phyloP scores from a whole-genome alignment of 257 asterid genomes.

The Eustoma russellianum region DNA sequence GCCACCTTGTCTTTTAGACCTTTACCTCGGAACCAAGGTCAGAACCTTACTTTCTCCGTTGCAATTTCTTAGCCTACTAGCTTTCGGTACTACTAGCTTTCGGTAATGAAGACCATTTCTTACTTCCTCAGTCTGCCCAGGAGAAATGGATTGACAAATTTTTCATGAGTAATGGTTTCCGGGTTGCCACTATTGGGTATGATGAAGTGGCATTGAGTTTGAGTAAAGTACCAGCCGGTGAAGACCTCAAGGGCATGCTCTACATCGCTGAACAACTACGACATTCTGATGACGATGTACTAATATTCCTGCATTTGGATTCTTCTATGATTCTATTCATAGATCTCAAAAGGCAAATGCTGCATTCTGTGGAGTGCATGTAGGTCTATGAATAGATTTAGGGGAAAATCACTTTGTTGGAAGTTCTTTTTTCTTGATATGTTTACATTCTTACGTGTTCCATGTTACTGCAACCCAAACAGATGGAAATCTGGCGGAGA shows the following conservation, averaged over 20 bases:
- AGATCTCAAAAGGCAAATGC: background rate
- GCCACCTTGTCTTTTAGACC: constrained; percentile 48
- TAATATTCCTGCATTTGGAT: background rate
- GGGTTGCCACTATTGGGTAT: constrained; percentile 30
- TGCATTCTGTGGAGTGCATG: too few relatives aligned
- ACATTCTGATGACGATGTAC: constrained; percentile 81
- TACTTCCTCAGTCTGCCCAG: constrained; percentile 26
- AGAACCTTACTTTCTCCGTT: constrained; percentile 9
- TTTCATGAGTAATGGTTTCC: constrained; percentile 58
- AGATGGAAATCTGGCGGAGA: constrained; percentile 77
- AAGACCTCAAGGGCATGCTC: constrained; percentile 21
- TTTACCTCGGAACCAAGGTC: constrained; percentile 40
- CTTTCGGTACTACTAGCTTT: too few relatives aligned
- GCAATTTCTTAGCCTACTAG: constrained; percentile 3
- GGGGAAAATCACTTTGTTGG: too few relatives aligned
- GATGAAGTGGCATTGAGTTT: constrained; percentile 34
- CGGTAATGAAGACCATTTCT: constrained; percentile 4
- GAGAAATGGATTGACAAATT: constrained; percentile 48
- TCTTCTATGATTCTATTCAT: constrained; percentile 1
- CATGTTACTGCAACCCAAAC: constrained; percentile 8
- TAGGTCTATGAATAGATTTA: background rate
- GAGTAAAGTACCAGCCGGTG: constrained; percentile 17
- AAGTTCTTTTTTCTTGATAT: background rate
- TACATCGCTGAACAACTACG: constrained; percentile 67
- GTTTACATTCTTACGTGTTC: background rate